Conservation (phyloP, 768 basidiomycete species). For the Leccinum imitatum region DNA sequence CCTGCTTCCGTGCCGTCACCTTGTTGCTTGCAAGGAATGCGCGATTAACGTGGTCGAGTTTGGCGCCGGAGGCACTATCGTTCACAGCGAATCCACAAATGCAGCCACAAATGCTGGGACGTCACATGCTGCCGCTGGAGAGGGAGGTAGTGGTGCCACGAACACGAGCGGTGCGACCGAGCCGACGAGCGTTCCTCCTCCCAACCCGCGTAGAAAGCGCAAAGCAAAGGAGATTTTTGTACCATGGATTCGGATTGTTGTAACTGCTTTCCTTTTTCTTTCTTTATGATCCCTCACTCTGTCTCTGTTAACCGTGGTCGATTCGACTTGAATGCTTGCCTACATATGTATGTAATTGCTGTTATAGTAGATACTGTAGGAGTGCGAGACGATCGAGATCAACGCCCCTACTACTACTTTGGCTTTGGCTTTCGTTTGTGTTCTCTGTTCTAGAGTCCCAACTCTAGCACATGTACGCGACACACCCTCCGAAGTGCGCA, state of each 20-base stretch:
- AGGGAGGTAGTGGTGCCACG: constrained; percentile 17
- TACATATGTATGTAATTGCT: background rate
- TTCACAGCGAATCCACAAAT: constrained; percentile 45
- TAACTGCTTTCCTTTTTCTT: background rate
- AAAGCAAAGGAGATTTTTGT: constrained; percentile 74
- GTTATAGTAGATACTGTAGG: background rate
- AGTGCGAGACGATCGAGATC: background rate
- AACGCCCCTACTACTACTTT: no score
- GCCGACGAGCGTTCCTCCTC: constrained; percentile 29
- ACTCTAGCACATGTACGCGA: no score
- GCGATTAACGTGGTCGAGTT: constrained; percentile 98
- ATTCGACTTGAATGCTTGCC: background rate
- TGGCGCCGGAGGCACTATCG: constrained; percentile 86
- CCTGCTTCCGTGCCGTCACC: constrained; percentile 87
- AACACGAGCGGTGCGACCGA: constrained; percentile 25
- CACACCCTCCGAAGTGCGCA: no score
- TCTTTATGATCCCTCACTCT: background rate
- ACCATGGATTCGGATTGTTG: background rate
- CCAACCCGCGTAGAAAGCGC: constrained; percentile 68
- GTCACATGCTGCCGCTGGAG: constrained; percentile 21
- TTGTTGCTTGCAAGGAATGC: constrained; percentile 94
- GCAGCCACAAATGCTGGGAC: constrained; percentile 31
- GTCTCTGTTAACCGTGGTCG: background rate
- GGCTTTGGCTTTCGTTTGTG: background rate
- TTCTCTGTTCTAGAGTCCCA: background rate